Conservation (phyloP, 164 flowering plant genomes). For the Brasenia schreberi region DNA sequence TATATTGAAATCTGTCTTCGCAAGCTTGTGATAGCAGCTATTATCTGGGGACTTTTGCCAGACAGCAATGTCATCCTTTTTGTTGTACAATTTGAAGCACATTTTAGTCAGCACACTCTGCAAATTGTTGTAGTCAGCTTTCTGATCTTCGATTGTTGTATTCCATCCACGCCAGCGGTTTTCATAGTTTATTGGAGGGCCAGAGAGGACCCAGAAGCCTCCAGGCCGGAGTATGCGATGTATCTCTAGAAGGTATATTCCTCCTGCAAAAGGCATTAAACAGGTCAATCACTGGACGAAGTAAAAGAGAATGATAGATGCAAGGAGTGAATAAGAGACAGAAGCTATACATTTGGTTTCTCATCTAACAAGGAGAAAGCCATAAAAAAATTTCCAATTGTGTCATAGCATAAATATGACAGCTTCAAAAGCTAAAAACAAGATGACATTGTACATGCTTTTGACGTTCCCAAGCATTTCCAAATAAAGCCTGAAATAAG, state of each 20-base stretch:
- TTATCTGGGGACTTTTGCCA: conserved; percentile 72
- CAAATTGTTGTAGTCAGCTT: conserved; percentile 68
- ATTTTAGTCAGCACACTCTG: conserved; percentile 61
- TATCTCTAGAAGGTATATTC: conserved; percentile 83
- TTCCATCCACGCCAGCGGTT: conserved; percentile 93
- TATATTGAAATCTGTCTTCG: conserved; percentile 45
- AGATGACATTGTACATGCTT: neutral
- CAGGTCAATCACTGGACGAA: too few species aligned
- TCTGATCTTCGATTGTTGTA: conserved; percentile 84
- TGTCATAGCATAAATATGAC: neutral
- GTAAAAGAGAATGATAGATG: neutral
- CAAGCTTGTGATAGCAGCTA: conserved; percentile 50
- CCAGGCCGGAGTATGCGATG: conserved; percentile 97
- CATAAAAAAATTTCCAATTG: too few species aligned
- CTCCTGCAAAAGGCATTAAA: conserved; percentile 39
- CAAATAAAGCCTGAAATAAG: too few species aligned
- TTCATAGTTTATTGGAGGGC: conserved; percentile 95
- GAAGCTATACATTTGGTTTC: neutral
- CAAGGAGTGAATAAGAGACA: neutral
- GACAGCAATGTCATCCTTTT: conserved; percentile 91
- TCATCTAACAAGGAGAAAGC: neutral
- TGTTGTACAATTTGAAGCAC: conserved; percentile 79
- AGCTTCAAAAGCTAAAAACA: too few species aligned
- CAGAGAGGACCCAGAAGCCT: conserved; percentile 97
- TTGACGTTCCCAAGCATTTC: neutral